phyloP scores from a whole-genome alignment of 176 grass and related monocot genomes.

The Musa acuminata region DNA sequence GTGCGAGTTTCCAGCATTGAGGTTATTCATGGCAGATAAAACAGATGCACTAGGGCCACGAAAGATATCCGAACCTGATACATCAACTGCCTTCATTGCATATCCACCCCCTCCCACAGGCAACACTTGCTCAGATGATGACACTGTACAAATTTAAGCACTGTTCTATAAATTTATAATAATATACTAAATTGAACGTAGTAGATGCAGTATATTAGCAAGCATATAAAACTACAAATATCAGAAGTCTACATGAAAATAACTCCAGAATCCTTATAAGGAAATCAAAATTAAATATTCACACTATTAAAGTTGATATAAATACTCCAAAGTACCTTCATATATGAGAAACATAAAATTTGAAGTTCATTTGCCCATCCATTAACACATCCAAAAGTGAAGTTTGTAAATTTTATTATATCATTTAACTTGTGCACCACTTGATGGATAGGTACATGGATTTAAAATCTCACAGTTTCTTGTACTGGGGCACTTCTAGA shows the following conservation, averaged over 20 bases:
- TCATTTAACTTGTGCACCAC: not conserved
- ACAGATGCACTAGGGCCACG: conserved; percentile 46
- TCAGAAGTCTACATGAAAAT: not conserved
- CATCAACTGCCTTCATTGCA: conserved; percentile 35
- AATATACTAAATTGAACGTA: not conserved
- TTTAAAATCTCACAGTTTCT: not conserved
- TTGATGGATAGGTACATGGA: not conserved
- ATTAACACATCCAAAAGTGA: too few relatives aligned
- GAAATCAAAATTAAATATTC: not conserved
- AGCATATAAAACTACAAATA: not conserved
- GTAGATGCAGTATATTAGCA: not conserved
- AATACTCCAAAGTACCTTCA: not conserved
- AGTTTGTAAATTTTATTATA: not conserved
- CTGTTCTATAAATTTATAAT: not conserved
- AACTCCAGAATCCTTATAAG: not conserved
- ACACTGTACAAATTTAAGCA: conserved; percentile 15
- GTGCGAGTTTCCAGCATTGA: conserved; percentile 44
- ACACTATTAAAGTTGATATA: not conserved
- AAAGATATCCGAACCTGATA: conserved; percentile 55
- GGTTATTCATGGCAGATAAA: conserved; percentile 55
- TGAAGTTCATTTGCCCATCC: too few relatives aligned
- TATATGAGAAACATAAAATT: not conserved
- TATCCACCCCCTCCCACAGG: conserved; percentile 16
- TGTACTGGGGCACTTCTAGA: not conserved
- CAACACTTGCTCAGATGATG: conserved; percentile 26